phyloP scores from a whole-genome alignment of 108 stramenopile species.

The Conticribra guillardii region DNA sequence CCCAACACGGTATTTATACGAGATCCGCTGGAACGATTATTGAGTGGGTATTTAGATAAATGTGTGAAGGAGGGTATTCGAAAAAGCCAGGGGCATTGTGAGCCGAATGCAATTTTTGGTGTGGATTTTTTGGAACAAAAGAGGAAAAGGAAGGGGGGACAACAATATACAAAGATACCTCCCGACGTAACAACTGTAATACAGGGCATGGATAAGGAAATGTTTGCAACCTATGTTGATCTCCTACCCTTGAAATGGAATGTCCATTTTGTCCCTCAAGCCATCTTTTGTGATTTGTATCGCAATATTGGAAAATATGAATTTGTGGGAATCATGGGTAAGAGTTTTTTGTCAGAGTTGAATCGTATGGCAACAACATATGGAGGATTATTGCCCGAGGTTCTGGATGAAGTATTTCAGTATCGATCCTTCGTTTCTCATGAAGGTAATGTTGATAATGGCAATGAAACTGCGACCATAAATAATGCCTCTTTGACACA shows the following conservation, averaged over 20 bases:
- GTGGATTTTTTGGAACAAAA: constrained; percentile 11
- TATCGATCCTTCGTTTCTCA: constrained; percentile 14
- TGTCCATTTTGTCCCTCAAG: constrained; percentile 63
- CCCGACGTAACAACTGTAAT: constrained; percentile 12
- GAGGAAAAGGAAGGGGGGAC: neutral
- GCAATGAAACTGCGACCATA: too few relatives aligned
- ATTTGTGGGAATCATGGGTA: constrained; percentile 61
- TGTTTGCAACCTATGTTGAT: constrained; percentile 67
- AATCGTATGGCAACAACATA: constrained; percentile 36
- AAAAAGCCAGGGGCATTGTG: constrained; percentile 44
- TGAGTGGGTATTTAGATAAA: constrained; percentile 66
- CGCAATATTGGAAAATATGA: constrained; percentile 54
- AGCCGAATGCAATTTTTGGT: constrained; percentile 46
- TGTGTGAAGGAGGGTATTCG: constrained; percentile 41
- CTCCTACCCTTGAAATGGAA: constrained; percentile 69
- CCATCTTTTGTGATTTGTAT: constrained; percentile 63
- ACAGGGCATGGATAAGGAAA: constrained; percentile 30
- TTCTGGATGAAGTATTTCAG: constrained; percentile 36
- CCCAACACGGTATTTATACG: constrained; percentile 58
- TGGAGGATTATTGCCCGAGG: constrained; percentile 17
- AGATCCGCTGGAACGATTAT: constrained; percentile 71
- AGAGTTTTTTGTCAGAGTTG: constrained; percentile 39
- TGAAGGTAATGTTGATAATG: neutral
- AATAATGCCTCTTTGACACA: too few relatives aligned
- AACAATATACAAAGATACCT: neutral